Evolutionary conservation across 176 grass and related monocot species (phyloP), one percentile per base, ranked within the genome.

Genomic region (Saccharum spontaneum): DNA sequence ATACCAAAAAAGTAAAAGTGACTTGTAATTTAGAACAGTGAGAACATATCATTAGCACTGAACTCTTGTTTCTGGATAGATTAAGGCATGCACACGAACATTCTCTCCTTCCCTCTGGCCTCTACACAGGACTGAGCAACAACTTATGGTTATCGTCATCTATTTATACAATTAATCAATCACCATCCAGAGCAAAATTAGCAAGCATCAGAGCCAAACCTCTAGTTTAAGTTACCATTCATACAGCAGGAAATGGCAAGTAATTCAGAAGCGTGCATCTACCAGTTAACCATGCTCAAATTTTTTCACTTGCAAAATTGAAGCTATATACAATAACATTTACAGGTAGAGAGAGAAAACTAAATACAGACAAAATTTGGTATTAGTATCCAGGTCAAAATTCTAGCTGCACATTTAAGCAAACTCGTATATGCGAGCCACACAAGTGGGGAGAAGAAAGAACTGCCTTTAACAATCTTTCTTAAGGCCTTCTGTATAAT

Each of bases 311-410:
- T 60, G 48, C 37, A 60, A 87, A 75, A 82, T 62, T 75, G 12
- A 82, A 82, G 71, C 78, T 76, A 69, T 76, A 69, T 48, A 70
- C 13, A 31, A 26, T 12, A 24, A 30, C 49, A 80, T 31, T 75
- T 13, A 36, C 45, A 64, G 23, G 23, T 36, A 31, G 16, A 23
- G 13, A 33, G 10, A 46, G 4, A 14, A 10, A 69, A 62, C 22
- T 13, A 40, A 61, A 49, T 36, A 62, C 14, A 40, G 67, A 26
- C 84, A 90, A 90, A 87, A 87, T 80, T 87, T 87, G 80, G 69
- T 40, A 63, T 20, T 44, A n/a, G 45, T 1, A 79, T 80, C 69
- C 61, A 84, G 85, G 71, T 84, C 76, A 90, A 90, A 90, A 87
- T 67, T 87, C 69, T 84, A 84, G 76, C 84, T 90, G 76, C 76